Base-by-base conservation (phyloP, 768 basidiomycete genomes). In the Suillus subaureus region DNA sequence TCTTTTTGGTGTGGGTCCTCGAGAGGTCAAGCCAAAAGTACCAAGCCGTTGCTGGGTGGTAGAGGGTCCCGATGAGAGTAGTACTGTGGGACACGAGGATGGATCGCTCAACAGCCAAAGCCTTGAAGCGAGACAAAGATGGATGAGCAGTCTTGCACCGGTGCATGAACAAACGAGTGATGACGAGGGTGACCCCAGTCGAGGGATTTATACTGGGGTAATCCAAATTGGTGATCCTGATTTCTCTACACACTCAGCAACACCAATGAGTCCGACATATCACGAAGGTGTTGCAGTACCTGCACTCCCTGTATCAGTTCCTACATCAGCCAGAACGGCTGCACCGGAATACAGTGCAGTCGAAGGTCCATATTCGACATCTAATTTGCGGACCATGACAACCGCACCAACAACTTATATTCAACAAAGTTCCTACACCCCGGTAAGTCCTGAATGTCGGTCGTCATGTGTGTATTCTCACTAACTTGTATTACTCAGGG, bases 1-100 rank as follows among this genome's bases (percentile, higher is more conserved):
- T 61, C 0, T 71, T 31, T 63, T 77, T 9, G 69, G 73, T 6
- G 66, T 72, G 12, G 70, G 75, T 13, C 75, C 76, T 4, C 63
- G 49, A 21, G 67, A 78, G 64, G 39, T 76, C 67, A 72, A 64
- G 49, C 62, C 75, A 21, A 45, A 63, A 18, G 67, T 72, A 13
- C 76, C 76, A 31, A 43, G 43, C 6, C 54, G 28, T 1, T 62
- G 64, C 1, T 76, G 75, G 73, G 70, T 61, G 37, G 61, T 76
- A 16, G 75, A 76, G 15, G 76, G 23, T n/a, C 64, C 72, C 0
- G 74, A 77, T 42, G 66, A 60, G 6, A 72, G 70, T n/a, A 73
- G 69, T 15, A 31, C 28, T 52, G 56, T 67, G 7, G 70, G 68
- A 21, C 74, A 71, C 2, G 72, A 66, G 18, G 62, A 70, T 21